Base-by-base conservation (phyloP, 228 moss, liverwort and hornwort genomes). In the Sphagnum fallax region DNA sequence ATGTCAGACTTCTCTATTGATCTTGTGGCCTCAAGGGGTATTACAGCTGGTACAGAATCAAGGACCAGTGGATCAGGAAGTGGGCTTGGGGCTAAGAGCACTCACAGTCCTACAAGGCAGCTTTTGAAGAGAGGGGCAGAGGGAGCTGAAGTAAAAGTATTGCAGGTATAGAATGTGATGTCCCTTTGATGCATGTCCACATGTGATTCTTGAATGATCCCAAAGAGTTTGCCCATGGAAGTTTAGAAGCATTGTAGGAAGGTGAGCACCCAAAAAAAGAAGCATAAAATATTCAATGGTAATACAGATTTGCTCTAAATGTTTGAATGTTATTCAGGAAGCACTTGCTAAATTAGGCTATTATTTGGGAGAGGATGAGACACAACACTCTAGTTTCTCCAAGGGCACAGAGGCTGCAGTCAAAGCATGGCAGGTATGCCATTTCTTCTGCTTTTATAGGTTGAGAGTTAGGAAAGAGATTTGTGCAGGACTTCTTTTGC, bases 361-460 rank as follows among this genome's bases (percentile, higher is more conserved):
- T 80, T 84, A 94, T 67, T 82, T 92, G 1, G 98, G 98, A 16
- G 98, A 98, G 72, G 98, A 94, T 61, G 98, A 98, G 16, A 80
- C 88, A 6, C 92, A 94, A 62, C 79, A 76, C 70, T 80, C 87
- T 2, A 70, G 78, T 10, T 98, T 98, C 66, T 82, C 87, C 10
- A 73, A 61, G 6, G 89, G 75, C 68, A 98, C 98, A 6, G 75
- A 80, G 47, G 66, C 81, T 49, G 94, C 98, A 61, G 83, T 94
- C 64, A 94, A 82, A 76, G 76, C 92, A 4, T 98, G 90, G 89
- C 98, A 82, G 84, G 84, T 81, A 8, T 57, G 55, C 32, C 32
- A 32, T 32, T 32, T 32, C 32, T 32, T 3, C 32, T 32, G 32
- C 32, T 32, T 32, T 32, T 32, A 32, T 32, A 32, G 2, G 32